phyloP scores from a whole-genome alignment of 2,329 filamentous ascomycete genomes.

The Colletotrichum paranaense region DNA sequence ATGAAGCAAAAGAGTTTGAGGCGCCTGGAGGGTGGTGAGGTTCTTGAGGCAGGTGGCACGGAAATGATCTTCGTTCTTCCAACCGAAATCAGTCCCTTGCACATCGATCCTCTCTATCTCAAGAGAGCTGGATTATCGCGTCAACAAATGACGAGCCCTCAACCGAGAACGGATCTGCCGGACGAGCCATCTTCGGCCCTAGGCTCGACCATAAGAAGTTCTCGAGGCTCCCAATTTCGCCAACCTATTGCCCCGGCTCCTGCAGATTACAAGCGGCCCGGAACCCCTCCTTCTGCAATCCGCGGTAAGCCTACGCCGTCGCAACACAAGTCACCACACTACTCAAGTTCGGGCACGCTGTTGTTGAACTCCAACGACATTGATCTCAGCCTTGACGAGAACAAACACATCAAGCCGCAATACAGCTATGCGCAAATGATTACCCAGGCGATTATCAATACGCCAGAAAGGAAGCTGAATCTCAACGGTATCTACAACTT shows the following conservation, averaged over 20 bases:
- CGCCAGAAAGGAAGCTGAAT: slow-evolving; percentile 87
- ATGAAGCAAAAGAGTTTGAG: slow-evolving; percentile 75
- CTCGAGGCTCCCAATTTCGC: slow-evolving; percentile 40
- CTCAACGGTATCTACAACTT: slow-evolving; percentile 93
- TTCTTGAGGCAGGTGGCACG: slow-evolving; percentile 90
- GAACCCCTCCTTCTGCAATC: slow-evolving; percentile 66
- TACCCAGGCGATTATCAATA: slow-evolving; percentile 92
- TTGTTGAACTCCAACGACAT: slow-evolving; percentile 67
- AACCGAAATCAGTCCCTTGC: slow-evolving; percentile 72
- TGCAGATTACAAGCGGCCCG: slow-evolving; percentile 69
- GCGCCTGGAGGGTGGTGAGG: slow-evolving; percentile 83
- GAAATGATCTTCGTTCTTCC: slow-evolving; percentile 99
- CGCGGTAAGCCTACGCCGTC: slow-evolving; percentile 45
- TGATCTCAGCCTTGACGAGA: slow-evolving; percentile 84
- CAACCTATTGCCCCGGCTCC: slow-evolving; percentile 69
- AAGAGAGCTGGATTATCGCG: slow-evolving; percentile 70
- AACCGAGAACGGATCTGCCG: slow-evolving; percentile 31
- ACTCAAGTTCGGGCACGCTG: slow-evolving; percentile 52
- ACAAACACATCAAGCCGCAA: slow-evolving; percentile 92
- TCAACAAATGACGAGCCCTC: slow-evolving; percentile 28
- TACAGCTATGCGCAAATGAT: slow-evolving; percentile 98
- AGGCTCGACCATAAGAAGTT: slow-evolving; percentile 21
- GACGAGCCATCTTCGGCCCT: slow-evolving; percentile 34
- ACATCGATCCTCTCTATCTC: slow-evolving; percentile 76
- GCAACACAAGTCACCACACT: slow-evolving; percentile 52